Conservation (phyloP, 2,329 filamentous ascomycete genomes). For the Colletotrichum lupini region DNA sequence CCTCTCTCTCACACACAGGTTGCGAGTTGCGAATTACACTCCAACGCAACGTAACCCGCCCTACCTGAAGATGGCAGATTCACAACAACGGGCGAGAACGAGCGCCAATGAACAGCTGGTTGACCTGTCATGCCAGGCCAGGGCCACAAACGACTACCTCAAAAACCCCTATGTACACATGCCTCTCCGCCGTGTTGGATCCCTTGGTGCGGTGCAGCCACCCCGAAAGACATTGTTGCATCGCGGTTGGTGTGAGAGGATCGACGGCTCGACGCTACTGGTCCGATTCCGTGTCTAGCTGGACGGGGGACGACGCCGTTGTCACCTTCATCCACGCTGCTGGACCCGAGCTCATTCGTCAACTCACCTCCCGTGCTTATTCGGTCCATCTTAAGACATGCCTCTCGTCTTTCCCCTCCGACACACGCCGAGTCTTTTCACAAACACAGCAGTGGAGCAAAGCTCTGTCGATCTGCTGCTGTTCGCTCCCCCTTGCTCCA, state of each 20-base stretch:
- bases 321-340: conserved; percentile 23
- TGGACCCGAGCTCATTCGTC: conserved; percentile 30
- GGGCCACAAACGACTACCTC: background rate
- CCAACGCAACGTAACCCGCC: conserved; percentile 29
- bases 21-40: conserved; percentile 16
- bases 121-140: conserved; percentile 17
- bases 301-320: background rate
- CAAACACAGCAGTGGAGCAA: conserved; percentile 17
- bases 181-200: conserved; percentile 33
- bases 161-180: background rate
- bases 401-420: conserved; percentile 12
- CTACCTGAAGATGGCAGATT: conserved; percentile 29
- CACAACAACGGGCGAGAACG: background rate
- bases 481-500: conserved; percentile 14
- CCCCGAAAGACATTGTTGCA: conserved; percentile 28
- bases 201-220: conserved; percentile 24
- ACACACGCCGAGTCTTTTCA: conserved; percentile 6
- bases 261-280: conserved; percentile 12
- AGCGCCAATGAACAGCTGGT: conserved; percentile 8
- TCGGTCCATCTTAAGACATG: conserved; percentile 27
- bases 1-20: background rate
- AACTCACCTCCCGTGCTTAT: conserved; percentile 14
- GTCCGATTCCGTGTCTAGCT: conserved; percentile 16
- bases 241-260: conserved; percentile 13
- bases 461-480: conserved; percentile 21